phyloP scores from a whole-genome alignment of 1,284 basidiomycete species.

The Cryptococcus sp. region DNA sequence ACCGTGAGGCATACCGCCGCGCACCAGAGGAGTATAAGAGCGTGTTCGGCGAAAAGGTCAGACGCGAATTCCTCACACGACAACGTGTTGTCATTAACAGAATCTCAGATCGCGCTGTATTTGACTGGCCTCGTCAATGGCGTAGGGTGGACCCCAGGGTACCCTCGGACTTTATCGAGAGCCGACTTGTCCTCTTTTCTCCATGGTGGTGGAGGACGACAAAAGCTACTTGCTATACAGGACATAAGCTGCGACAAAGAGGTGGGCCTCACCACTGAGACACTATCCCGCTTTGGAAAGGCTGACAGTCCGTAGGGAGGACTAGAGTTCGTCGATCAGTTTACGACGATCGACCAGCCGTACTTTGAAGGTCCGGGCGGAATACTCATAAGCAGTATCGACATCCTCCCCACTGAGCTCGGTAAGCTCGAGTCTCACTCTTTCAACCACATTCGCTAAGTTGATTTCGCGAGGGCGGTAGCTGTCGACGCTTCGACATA shows the following conservation, averaged over 20 bases:
- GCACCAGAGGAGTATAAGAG: conserved; percentile 68
- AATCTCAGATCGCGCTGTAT: conserved; percentile 72
- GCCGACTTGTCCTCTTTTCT: conserved; percentile 62
- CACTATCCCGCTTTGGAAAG: background rate
- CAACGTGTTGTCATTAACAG: conserved; percentile 1
- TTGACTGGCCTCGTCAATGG: conserved; percentile 81
- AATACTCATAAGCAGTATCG: conserved; percentile 78
- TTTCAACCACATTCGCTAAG: background rate
- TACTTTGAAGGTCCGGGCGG: conserved; percentile 61
- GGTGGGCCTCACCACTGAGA: conserved; percentile 52
- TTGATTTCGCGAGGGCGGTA: conserved; percentile 17
- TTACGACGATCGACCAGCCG: conserved; percentile 74
- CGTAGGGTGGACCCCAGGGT: conserved; percentile 74
- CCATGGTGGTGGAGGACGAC: conserved; percentile 52
- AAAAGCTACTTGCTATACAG: conserved; percentile 65
- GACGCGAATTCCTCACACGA: conserved; percentile 8
- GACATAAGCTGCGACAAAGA: conserved; percentile 85
- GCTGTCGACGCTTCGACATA: conserved; percentile 71
- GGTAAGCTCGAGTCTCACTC: conserved; percentile 53
- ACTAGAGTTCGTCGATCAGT: conserved; percentile 72
- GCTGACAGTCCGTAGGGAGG: conserved; percentile 62
- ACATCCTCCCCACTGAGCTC: conserved; percentile 81
- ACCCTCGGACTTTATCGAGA: conserved; percentile 75
- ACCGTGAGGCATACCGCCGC: conserved; percentile 70
- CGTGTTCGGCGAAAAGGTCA: conserved; percentile 67